These are phyloP conservation scores for Wickerhamiella kurtzmanii DNA, from an alignment of 805 yeast species.

Conservation along the genomic window DNA sequence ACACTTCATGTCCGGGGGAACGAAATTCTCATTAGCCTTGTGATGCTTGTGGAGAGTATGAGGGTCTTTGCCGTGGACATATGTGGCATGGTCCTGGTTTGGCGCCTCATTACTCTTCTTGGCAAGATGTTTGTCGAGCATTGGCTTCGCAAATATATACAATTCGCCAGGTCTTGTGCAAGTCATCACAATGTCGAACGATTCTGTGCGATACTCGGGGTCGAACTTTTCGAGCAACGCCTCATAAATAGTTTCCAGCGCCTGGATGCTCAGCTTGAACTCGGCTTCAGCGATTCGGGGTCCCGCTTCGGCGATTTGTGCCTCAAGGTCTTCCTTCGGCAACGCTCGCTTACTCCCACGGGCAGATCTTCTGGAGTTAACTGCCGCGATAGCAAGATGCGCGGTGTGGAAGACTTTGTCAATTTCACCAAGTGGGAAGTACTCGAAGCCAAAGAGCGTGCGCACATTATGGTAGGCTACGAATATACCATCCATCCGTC, in stretches of 20 bases:
- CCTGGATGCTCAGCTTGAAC: slow-evolving; percentile 43
- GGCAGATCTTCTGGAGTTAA: background rate
- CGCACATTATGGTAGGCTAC: slow-evolving; percentile 79
- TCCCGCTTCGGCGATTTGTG: slow-evolving; percentile 25
- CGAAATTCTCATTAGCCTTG: slow-evolving; percentile 1
- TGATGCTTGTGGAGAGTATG: slow-evolving; percentile 9
- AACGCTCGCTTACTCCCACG: background rate
- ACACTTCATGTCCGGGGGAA: slow-evolving; percentile 18
- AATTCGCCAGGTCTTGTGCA: slow-evolving; percentile 17
- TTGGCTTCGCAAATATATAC: slow-evolving; percentile 22
- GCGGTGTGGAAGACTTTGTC: slow-evolving; percentile 49
- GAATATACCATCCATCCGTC: slow-evolving; percentile 93
- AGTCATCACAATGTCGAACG: slow-evolving; percentile 17
- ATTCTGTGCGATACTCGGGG: background rate
- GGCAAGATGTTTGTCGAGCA: slow-evolving; percentile 16
- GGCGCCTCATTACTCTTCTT: slow-evolving; percentile 3
- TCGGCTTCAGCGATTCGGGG: slow-evolving; percentile 51
- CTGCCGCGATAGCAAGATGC: slow-evolving; percentile 18
- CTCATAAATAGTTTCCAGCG: slow-evolving; percentile 38
- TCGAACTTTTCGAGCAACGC: slow-evolving; percentile 22
- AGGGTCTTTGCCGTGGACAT: background rate
- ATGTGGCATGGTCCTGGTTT: slow-evolving; percentile 12
- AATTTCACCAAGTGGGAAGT: slow-evolving; percentile 59
- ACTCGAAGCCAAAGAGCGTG: slow-evolving; percentile 79
- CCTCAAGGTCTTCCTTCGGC: slow-evolving; percentile 17